Base-by-base conservation (phyloP, 805 yeast species). In the Yamadazyma paraphyllophila region DNA sequence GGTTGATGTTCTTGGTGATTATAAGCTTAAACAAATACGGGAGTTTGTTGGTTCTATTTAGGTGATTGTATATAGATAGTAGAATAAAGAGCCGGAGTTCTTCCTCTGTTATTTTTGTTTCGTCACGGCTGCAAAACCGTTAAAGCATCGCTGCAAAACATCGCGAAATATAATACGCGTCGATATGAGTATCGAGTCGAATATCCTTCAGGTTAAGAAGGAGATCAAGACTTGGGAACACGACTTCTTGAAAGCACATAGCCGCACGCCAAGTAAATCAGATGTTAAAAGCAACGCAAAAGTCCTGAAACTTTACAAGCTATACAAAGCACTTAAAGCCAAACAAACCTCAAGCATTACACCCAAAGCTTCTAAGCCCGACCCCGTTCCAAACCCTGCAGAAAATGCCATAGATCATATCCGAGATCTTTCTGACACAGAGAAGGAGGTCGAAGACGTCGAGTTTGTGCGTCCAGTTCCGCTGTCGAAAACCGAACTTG, bases 401-500 rank as follows among this genome's bases (percentile, higher is more conserved):
- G 27, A 35, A n/a, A 24, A 36, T 2, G 13, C 14, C 29, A 36
- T 11, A 17, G 45, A 42, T 14, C 15, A 34, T 16, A 26, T 35
- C 7, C 37, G 26, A 30, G 30, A 17, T 15, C 26, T 39, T 10
- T 41, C 49, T 15, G 46, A 47, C 1, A 56, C 53, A 14, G 57
- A 52, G 8, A 51, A 42, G 11, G 36, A 38, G n/a, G 32, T 15
- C 12, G 40, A 25, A 13, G 53, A 56, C 30, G 57, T 45, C 7
- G 44, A 27, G 12, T 29, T 39, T 5, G 47, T 41, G n/a, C 47
- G 42, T 14, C 34, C 40, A 8, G 29, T n/a, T 11, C 16, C 12
- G 45, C 48, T 14, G n/a, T 20, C 7, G 3, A 47, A 41, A 36
- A 60, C 63, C 2, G 85, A 81, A 48, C 59, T 88, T 10, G 96